Percentiles rank a stretch among this genome's conserved stretches.
These are phyloP conservation scores for Aureobasidium uvarum DNA, from an alignment of 2,329 filamentous ascomycete species.

Conservation along the genomic window DNA sequence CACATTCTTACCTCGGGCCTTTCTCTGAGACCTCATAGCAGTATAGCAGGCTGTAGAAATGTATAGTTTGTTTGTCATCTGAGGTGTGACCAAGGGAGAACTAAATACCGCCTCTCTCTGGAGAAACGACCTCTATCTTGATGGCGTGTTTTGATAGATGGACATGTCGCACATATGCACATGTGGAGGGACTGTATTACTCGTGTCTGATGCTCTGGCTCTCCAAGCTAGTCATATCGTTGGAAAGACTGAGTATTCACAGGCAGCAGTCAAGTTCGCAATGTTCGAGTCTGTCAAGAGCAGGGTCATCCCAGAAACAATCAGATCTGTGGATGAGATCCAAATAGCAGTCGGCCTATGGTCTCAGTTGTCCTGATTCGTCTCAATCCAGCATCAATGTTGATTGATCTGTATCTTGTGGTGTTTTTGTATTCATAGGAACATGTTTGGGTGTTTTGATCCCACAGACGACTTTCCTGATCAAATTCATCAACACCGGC, in stretches of 20 bases:
- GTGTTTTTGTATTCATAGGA: background rate
- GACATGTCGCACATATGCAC: background rate
- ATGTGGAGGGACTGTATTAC: background rate
- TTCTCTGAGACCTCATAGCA: background rate
- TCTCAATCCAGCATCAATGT: no score
- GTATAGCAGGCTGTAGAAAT: background rate
- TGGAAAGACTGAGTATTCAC: background rate
- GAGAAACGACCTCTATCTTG: background rate
- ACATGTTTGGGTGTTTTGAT: background rate
- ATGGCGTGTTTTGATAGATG: background rate
- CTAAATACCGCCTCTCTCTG: background rate
- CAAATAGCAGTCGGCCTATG: background rate
- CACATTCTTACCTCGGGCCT: background rate
- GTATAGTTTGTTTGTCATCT: background rate
- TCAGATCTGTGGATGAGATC: background rate
- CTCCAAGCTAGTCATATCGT: background rate
- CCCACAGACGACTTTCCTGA: no score
- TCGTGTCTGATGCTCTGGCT: no score
- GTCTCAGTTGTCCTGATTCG: background rate
- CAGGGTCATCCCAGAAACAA: background rate
- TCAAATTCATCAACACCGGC: no score
- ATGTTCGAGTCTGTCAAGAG: background rate
- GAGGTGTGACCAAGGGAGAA: background rate
- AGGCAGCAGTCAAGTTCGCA: background rate
- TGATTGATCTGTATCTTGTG: background rate